phyloP scores from a whole-genome alignment of 2,329 filamentous ascomycete genomes.

The Lachnellula cervina region DNA sequence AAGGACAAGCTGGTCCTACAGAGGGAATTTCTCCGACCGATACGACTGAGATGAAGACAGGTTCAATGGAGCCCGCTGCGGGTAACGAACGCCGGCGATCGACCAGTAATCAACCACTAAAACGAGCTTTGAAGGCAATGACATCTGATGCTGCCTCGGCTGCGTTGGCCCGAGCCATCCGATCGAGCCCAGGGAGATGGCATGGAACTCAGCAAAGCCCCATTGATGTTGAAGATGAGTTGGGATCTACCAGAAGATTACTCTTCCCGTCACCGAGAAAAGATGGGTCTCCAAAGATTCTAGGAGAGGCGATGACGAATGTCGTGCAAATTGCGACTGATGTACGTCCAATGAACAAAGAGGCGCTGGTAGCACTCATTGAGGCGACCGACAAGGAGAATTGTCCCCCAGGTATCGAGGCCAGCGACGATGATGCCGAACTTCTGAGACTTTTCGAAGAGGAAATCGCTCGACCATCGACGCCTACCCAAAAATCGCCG shows the following conservation, averaged over 20 bases:
- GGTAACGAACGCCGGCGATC: slow-evolving; percentile 19
- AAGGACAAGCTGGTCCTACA: slow-evolving; percentile 17
- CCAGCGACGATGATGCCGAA: slow-evolving; percentile 25
- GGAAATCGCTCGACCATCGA: slow-evolving; percentile 29
- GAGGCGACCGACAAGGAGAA: slow-evolving; percentile 30
- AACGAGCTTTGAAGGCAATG: slow-evolving; percentile 25
- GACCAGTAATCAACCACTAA: slow-evolving; percentile 23
- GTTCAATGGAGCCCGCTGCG: background rate
- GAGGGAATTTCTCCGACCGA: slow-evolving; percentile 8
- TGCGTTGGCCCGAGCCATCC: slow-evolving; percentile 29
- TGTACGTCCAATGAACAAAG: slow-evolving; percentile 26
- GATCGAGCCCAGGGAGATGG: slow-evolving; percentile 36
- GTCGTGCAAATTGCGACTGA: slow-evolving; percentile 42
- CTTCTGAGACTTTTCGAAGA: slow-evolving; percentile 30
- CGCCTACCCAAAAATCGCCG: slow-evolving; percentile 22
- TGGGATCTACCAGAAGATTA: slow-evolving; percentile 59
- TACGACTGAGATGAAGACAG: slow-evolving; percentile 1
- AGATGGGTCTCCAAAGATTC: slow-evolving; percentile 55
- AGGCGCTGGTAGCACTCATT: slow-evolving; percentile 7
- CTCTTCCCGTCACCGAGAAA: slow-evolving; percentile 75
- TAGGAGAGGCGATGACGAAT: slow-evolving; percentile 55
- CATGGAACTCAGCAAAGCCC: slow-evolving; percentile 52
- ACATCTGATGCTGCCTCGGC: slow-evolving; percentile 29
- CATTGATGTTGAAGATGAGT: slow-evolving; percentile 46
- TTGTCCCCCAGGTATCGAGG: slow-evolving; percentile 17